Base-by-base conservation (phyloP, 2,329 filamentous ascomycete genomes). In the Aspergillus niger region DNA sequence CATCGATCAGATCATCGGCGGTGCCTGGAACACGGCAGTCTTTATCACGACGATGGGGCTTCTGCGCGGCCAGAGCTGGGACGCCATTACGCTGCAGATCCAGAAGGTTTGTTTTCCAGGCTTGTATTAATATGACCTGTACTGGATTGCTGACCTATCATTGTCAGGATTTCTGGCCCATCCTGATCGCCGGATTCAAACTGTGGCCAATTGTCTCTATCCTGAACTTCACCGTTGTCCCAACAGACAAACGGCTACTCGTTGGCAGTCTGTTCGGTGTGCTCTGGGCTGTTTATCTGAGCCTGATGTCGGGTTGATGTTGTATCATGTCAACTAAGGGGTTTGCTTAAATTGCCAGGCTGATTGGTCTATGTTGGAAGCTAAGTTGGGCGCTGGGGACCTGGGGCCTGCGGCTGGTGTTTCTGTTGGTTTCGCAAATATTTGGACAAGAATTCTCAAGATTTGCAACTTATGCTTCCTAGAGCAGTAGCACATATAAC, bases 1-100 rank as follows among this genome's bases (percentile, higher is more conserved):
- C 11, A 77, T 87, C 38, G 86, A 89, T 64, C 85, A 88, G 68
- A 82, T 82, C 0, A 55, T 87, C 22, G 85, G 84, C 28, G 84
- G 82, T 0, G 75, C 81, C 1, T 71, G 84, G 68, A 88, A 86
- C 69, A 87, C 82, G 1, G 72, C 82, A 32, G 74, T 84, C 57
- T 88, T 87, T 69, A 77, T 88, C 20, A 77, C 76, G 13, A 83
- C 79, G 13, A 84, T 88, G 71, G 81, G 80, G 7, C 76, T 82
- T 13, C 72, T 84, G 32, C 76, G 76, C 22, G 78, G 77, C 0
- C 69, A 76, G 17, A 64, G 69, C n/a, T 68, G 66, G 50, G 72
- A 68, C 11, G 65, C 64, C 1, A 73, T 79, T 47, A 61, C 71
- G 22, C 66, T 64, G 2, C 70, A 78, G 28, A 69, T 79, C 54